phyloP scores from a whole-genome alignment of 306 rosid genomes.

The Cyclanthera cordifolia region DNA sequence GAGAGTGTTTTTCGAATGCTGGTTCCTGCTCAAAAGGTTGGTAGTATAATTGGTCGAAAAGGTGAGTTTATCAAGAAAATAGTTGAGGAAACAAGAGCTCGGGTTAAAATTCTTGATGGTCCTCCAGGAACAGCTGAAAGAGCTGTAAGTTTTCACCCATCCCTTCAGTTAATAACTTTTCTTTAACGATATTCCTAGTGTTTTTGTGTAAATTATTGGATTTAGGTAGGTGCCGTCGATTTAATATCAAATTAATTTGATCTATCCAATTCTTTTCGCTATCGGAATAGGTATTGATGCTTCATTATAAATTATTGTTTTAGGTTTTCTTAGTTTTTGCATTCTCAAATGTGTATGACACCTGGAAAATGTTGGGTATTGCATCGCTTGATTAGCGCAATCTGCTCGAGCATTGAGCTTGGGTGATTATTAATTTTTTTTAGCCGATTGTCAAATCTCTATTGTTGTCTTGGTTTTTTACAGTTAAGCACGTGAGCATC shows the following conservation, averaged over 20 bases:
- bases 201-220: constrained; percentile 7
- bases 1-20: constrained; percentile 94
- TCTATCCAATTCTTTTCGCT: not conserved
- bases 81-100: constrained; percentile 90
- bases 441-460: not conserved
- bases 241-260: not conserved
- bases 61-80: constrained; percentile 89
- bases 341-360: not conserved
- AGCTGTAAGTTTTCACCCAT: constrained; percentile 64
- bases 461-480: not conserved
- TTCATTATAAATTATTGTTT: not conserved
- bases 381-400: not conserved
- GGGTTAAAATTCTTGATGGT: constrained; percentile 92
- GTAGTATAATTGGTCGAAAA: constrained; percentile 93
- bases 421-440: not conserved
- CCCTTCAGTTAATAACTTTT: not conserved
- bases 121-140: constrained; percentile 95
- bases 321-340: not conserved
- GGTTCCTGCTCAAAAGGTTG: constrained; percentile 93
- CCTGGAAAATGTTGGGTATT: not conserved
- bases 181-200: not conserved
- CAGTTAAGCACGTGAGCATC: not conserved
- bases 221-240: not conserved
- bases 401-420: not conserved
- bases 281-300: not conserved